Evolutionary conservation across 1,284 basidiomycete genomes (phyloP).

Genomic region (Sanghuangporus sanghuang): DNA sequence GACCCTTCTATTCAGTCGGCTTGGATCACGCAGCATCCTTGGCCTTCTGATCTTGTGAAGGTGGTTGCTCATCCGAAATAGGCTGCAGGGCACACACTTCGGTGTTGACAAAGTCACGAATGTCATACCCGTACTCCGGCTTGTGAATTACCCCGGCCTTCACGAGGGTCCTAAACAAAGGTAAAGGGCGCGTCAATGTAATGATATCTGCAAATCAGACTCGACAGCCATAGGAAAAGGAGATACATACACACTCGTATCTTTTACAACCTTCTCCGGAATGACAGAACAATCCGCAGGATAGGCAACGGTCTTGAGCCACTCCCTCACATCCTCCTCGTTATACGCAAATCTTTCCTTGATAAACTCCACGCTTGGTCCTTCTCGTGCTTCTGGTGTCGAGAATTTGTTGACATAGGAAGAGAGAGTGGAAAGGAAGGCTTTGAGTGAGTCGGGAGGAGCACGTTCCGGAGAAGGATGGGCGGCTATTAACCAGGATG

Average conservation of each 20-base stretch:
- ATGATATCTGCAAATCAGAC: neutral
- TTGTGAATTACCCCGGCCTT: conserved; percentile 70
- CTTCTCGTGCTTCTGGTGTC: conserved; percentile 52
- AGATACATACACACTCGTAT: conserved; percentile 61
- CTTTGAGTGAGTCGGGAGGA: conserved; percentile 41
- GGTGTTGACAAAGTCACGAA: conserved; percentile 58
- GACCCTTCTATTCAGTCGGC: no score
- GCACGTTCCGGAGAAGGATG: conserved; percentile 57
- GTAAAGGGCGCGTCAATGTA: conserved; percentile 4
- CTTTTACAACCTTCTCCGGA: conserved; percentile 53
- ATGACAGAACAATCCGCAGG: conserved; percentile 62
- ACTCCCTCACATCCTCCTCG: conserved; percentile 74
- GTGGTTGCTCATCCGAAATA: neutral
- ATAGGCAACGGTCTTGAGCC: conserved; percentile 79
- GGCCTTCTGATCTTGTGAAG: neutral
- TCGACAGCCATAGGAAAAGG: neutral
- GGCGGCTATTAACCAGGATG: conserved; percentile 91
- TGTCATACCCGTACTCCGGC: conserved; percentile 53
- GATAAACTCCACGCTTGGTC: conserved; percentile 70
- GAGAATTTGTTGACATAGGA: conserved; percentile 67
- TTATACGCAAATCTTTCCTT: conserved; percentile 76
- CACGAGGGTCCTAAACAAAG: conserved; percentile 51
- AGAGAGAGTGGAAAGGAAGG: conserved; percentile 65
- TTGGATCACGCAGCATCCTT: neutral
- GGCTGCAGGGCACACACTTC: conserved; percentile 38